Base-by-base conservation (phyloP, 345 rosid species). In the Eucalyptus curtisii region DNA sequence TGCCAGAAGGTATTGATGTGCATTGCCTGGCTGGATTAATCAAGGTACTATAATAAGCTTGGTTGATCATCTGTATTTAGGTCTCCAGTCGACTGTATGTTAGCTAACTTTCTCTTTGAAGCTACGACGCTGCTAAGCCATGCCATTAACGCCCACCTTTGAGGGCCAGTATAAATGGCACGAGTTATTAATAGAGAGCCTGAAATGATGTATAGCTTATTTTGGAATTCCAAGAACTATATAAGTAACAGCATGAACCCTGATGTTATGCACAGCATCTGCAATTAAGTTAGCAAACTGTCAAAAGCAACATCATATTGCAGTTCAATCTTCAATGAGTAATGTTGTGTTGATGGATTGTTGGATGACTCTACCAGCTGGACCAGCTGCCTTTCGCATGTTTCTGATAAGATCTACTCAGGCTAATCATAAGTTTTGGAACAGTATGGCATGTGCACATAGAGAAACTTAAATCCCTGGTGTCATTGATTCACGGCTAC, bases 11-110 rank as follows among this genome's bases (percentile, higher is more conserved):
- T 59, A 79, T 91, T 68, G 94, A 93, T 48, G 92, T 91, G 86
- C 94, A 93, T 49, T 93, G 94, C 88, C 86, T 93, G 88, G 93
- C 94, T 20, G 92, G 93, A 47, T 92, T 93, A 49, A 93, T 93
- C 82, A 93, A 93, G 94, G 94, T 93, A 49, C 42, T 44, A 30
- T 87, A 20, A 44, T 13, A 64, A 37, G 82, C 82, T 76, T 37
- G 82, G 82, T 76, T 37, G 45, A 37, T 76, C 25, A 52, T 33
- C 87, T 25, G 87, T 49, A n/a, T 85, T 85, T 85, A 49, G 87
- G 59, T 85, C 87, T 85, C 59, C 57, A 49, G 37, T n/a, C 1
- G 27, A 37, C 82, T 76, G 82, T 76, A 76, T 20, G 82, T 76
- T 76, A 71, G 27, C 27, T 71, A 71, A 71, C 2, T 13, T 20